Percentiles rank a stretch among this genome's conserved stretches.
phyloP scores from a whole-genome alignment of 768 basidiomycete genomes.

The Clitopilus hobsonii region DNA sequence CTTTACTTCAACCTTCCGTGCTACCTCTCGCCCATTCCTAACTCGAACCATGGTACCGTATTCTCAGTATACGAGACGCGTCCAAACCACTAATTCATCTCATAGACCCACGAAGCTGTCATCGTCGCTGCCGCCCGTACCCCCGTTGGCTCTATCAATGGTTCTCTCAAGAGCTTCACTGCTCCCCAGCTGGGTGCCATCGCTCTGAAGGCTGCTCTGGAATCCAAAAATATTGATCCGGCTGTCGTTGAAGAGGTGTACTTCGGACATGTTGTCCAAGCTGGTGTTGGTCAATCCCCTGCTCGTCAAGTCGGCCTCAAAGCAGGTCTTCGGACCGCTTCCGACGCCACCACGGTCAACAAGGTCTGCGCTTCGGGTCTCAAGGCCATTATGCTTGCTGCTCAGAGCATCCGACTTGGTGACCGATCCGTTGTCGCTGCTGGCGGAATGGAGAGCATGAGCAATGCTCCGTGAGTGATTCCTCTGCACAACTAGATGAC shows the following conservation, averaged over 20 bases:
- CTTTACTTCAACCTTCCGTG: slow-evolving; percentile 29
- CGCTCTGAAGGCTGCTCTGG: slow-evolving; percentile 88
- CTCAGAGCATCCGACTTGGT: slow-evolving; percentile 86
- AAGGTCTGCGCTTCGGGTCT: slow-evolving; percentile 99
- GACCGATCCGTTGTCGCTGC: slow-evolving; percentile 85
- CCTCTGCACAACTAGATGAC: background rate
- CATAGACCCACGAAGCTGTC: slow-evolving; percentile 71
- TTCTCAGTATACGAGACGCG: background rate
- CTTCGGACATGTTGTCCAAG: slow-evolving; percentile 97
- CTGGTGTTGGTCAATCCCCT: slow-evolving; percentile 96
- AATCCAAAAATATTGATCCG: slow-evolving; percentile 75
- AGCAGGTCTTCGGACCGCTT: slow-evolving; percentile 76
- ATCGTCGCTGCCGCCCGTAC: slow-evolving; percentile 94
- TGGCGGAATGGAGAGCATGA: slow-evolving; percentile 99
- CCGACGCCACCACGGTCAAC: slow-evolving; percentile 98
- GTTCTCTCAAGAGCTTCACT: slow-evolving; percentile 80
- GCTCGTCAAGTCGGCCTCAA: slow-evolving; percentile 94
- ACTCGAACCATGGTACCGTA: slow-evolving; percentile 47
- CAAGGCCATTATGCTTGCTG: slow-evolving; percentile 92
- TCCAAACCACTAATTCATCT: background rate
- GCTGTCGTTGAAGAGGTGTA: slow-evolving; percentile 90
- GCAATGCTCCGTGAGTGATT: slow-evolving; percentile 86
- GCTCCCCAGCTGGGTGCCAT: slow-evolving; percentile 87
- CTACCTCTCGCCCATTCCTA: slow-evolving; percentile 33
- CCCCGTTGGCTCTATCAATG: slow-evolving; percentile 91